Conservation (phyloP, 2,329 filamentous ascomycete species). For the Didymella keratinophila region DNA sequence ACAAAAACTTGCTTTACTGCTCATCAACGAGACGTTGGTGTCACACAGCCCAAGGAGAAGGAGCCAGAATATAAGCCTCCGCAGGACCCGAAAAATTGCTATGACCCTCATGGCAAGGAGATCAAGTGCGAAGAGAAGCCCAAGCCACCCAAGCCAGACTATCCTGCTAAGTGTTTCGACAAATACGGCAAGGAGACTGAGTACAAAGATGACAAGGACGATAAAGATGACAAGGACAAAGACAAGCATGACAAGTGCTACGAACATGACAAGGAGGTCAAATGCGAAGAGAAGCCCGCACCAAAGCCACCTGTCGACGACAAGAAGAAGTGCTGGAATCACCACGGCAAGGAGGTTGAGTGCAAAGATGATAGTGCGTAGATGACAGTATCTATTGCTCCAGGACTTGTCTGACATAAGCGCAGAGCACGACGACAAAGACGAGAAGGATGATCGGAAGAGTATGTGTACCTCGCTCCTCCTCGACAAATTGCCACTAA, state of each 20-base stretch:
- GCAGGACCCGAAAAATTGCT: constrained; percentile 3
- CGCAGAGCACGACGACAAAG: constrained; percentile 2
- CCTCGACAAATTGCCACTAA: neutral
- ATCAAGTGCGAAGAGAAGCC: neutral
- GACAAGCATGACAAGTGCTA: neutral
- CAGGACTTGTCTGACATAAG: neutral
- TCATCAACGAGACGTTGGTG: neutral
- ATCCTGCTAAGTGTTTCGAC: neutral
- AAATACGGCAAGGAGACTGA: neutral
- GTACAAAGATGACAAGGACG: neutral
- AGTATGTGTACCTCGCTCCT: neutral
- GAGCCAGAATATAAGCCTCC: neutral
- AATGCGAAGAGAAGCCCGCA: neutral
- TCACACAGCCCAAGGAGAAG: neutral
- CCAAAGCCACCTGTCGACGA: too few relatives aligned
- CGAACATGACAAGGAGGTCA: neutral
- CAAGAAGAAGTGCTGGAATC: too few relatives aligned
- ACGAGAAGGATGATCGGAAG: constrained; percentile 5
- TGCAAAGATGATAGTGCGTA: constrained; percentile 5
- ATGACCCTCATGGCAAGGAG: constrained; percentile 1
- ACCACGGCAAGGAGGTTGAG: constrained; percentile 1
- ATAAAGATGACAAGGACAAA: neutral
- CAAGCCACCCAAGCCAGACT: neutral
- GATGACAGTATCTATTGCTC: neutral
- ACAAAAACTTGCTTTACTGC: neutral